Base-by-base conservation (phyloP, 495 filamentous ascomycete genomes). In the Parathielavia appendiculata region DNA sequence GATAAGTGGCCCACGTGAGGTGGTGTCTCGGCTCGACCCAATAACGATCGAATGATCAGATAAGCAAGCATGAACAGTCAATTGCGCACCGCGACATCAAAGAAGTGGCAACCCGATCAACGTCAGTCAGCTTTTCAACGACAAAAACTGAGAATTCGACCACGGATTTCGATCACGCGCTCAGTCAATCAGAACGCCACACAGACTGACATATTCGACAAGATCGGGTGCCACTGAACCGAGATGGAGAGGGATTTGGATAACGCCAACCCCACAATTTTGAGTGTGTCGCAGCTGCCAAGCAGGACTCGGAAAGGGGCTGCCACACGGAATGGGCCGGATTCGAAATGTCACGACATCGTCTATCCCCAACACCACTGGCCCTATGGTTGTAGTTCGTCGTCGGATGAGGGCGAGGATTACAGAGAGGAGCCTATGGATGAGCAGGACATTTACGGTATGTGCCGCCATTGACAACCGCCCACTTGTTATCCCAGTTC, bases 391-490 rank as follows among this genome's bases (percentile, higher is more conserved):
- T 36, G 35, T 13, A 51, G 47, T 36, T 57, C 48, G 12, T 63
- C 66, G 16, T 51, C 54, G 23, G 61, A 64, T n/a, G 72, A 74
- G n/a, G 73, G 75, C 16, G 65, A 73, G 14, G 71, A 75, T 38
- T 67, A 70, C 41, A 80, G 81, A 7, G 76, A 84, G 26, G 92
- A 96, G 60, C 88, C 86, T 32, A 93, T 98, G 59, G 93, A 98
- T 65, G 90, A 91, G 68, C 95, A 97, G 68, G 93, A 98, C 72
- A 89, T 98, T 23, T 98, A 91, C 66, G 91, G 91, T 95, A 77
- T 62, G 80, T 62, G 7, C 36, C 30, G 17, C 30, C 34, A 38
- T 51, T 2, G 26, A 30, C 26, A 30, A 30, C 26, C 26, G n/a
- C 26, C 26, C 3, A 2, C 26, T 30, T 30, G 3, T n/a, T n/a